phyloP scores from a whole-genome alignment of 2,329 filamentous ascomycete genomes.

The Fusarium hostae region DNA sequence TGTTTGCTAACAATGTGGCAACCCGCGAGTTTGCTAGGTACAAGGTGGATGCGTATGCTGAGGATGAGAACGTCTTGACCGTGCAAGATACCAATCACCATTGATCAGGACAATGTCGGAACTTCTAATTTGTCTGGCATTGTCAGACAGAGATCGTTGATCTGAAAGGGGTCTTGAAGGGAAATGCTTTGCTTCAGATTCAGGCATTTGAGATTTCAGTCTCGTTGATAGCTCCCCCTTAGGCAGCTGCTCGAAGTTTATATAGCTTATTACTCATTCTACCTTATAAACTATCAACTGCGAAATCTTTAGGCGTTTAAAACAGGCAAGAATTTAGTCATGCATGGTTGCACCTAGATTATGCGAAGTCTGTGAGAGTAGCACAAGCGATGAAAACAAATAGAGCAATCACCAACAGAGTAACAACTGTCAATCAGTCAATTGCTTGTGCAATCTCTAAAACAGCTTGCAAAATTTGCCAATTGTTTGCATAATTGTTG shows the following conservation, averaged over 20 bases:
- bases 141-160: background rate
- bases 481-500: background rate
- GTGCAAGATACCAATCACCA: background rate
- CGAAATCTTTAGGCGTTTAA: too few species aligned
- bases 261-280: too few species aligned
- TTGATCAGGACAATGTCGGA: background rate
- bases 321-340: too few species aligned
- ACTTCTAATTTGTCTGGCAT: background rate
- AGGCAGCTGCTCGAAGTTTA: background rate
- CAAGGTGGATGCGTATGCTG: constrained; percentile 47
- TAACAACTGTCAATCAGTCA: too few species aligned
- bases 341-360: too few species aligned
- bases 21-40: constrained; percentile 53
- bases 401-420: background rate
- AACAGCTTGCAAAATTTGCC: background rate
- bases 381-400: too few species aligned
- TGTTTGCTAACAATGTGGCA: constrained; percentile 58
- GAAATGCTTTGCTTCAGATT: background rate
- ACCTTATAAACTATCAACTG: too few species aligned
- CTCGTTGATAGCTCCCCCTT: background rate
- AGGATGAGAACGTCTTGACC: constrained; percentile 8
- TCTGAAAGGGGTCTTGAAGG: background rate
- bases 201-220: background rate
- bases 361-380: too few species aligned
- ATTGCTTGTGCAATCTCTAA: background rate